phyloP scores from a whole-genome alignment of 441 rosid genomes.

The Corymbia citriodora region DNA sequence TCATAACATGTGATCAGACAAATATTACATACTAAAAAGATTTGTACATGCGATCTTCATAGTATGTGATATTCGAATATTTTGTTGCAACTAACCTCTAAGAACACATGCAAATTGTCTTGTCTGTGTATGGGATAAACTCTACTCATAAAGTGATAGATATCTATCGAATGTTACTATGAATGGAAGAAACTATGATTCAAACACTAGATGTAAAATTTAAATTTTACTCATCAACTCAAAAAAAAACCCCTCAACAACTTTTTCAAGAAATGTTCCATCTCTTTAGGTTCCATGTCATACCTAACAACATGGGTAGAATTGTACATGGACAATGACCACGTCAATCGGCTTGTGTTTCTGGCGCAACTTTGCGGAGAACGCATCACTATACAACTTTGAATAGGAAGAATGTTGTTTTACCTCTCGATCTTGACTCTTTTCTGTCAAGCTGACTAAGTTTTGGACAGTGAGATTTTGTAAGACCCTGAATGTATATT shows the following conservation, averaged over 20 bases:
- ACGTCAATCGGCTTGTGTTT: not conserved
- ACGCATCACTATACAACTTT: not conserved
- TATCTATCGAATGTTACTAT: not conserved
- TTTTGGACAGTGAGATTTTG: not conserved
- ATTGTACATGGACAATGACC: not conserved
- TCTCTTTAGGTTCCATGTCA: not conserved
- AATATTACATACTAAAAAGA: not conserved
- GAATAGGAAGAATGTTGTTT: not conserved
- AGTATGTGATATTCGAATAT: too few species aligned
- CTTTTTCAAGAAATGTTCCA: too few species aligned
- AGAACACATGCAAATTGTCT: not conserved
- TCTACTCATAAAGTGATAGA: not conserved
- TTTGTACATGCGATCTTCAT: too few species aligned
- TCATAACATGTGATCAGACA: not conserved
- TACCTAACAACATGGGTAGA: too few species aligned
- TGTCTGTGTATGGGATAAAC: not conserved
- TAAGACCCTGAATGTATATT: too few species aligned
- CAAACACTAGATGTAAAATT: too few species aligned
- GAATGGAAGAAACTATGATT: not conserved
- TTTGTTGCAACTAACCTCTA: not conserved
- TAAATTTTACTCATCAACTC: not conserved
- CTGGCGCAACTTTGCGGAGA: not conserved
- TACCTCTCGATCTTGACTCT: not conserved
- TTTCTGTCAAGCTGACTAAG: not conserved
- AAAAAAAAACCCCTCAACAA: too few species aligned